Base-by-base conservation (phyloP, 2,329 filamentous ascomycete genomes). In the Colletotrichum liriopes region DNA sequence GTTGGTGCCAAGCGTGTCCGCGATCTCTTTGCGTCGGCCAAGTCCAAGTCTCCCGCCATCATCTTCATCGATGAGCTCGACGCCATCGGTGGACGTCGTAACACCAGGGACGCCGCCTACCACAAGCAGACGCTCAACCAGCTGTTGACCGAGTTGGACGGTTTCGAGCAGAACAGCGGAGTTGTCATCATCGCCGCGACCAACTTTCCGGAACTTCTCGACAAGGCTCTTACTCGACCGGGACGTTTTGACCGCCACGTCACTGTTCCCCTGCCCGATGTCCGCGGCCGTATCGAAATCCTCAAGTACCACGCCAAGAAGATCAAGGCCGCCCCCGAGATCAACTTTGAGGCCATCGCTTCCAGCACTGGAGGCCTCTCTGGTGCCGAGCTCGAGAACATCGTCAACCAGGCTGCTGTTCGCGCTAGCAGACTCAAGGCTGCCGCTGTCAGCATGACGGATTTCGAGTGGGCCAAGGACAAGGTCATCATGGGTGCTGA, bases 81-180 rank as follows among this genome's bases (percentile, higher is more conserved):
- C 82, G 96, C 96, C 65, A 96, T 99, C 77, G 96, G 96, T 77
- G 94, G 95, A 70, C 97, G 96, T 84, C 91, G 96, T 75, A 97
- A 98, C 78, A 93, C 96, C 59, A 89, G 95, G 71, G 97, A 99
- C 82, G 94, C 95, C 35, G 94, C 95, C 18, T 98, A 99, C 80
- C 94, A 96, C 75, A 98, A 98, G 82, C 97, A 99, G 83, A 99
- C 96, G 0, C 88, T 99, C 75, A 99, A 99, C 80, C 96, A 99
- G 84, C 90, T 99, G 65, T 90, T 99, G 69, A 98, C 97, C 23
- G 96, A 99, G 81, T 89, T 99, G 49, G 97, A 99, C 78, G 97
- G 97, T 32, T 99, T 99, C 79, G 95, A 97, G 70, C 95, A 98
- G 81, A 94, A 94, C 78, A 96, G 93, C 75, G 94, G 95, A 75